Percentiles rank a stretch among this genome's conserved stretches.
These are phyloP conservation scores for Pyrenochaeta sp. DNA, from an alignment of 2,329 filamentous ascomycete species.

Conservation along the genomic window DNA sequence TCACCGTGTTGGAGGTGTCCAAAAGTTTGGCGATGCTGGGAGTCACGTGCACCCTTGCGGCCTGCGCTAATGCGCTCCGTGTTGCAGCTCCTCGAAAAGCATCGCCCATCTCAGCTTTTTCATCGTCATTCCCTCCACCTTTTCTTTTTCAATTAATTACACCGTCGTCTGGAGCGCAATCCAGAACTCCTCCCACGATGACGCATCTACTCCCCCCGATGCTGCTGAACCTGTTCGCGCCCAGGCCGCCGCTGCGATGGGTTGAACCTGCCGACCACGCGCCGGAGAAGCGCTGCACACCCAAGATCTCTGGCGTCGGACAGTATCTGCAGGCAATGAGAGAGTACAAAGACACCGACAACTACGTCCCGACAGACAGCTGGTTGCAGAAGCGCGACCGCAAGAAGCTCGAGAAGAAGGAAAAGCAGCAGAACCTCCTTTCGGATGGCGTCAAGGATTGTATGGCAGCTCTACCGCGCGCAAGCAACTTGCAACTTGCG, in stretches of 20 bases:
- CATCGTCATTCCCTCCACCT: slow-evolving; percentile 28
- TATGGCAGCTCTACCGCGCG: slow-evolving; percentile 50
- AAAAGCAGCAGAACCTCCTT: slow-evolving; percentile 69
- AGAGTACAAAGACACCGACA: slow-evolving; percentile 79
- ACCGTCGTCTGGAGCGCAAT: slow-evolving; percentile 46
- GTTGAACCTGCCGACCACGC: slow-evolving; percentile 83
- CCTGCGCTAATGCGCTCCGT: slow-evolving; percentile 33
- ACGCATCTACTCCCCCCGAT: slow-evolving; percentile 96
- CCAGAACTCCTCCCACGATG: slow-evolving; percentile 65
- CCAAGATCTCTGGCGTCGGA: slow-evolving; percentile 75
- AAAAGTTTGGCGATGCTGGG: slow-evolving; percentile 25
- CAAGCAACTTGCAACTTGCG: neutral
- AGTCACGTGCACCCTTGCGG: slow-evolving; percentile 37
- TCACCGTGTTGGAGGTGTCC: slow-evolving; percentile 4
- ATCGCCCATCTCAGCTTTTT: slow-evolving; percentile 12
- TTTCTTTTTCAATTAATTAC: slow-evolving; percentile 38
- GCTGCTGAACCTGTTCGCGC: slow-evolving; percentile 91
- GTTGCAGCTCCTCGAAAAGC: slow-evolving; percentile 23
- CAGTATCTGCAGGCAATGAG: slow-evolving; percentile 77
- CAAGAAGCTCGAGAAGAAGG: slow-evolving; percentile 80
- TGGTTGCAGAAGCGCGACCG: slow-evolving; percentile 90
- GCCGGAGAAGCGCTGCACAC: slow-evolving; percentile 81
- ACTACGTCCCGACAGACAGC: slow-evolving; percentile 85
- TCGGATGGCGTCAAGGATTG: slow-evolving; percentile 72
- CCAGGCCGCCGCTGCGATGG: slow-evolving; percentile 90